phyloP scores from a whole-genome alignment of 225 moss, liverwort and hornwort species.

The Marchantia polymorpha region DNA sequence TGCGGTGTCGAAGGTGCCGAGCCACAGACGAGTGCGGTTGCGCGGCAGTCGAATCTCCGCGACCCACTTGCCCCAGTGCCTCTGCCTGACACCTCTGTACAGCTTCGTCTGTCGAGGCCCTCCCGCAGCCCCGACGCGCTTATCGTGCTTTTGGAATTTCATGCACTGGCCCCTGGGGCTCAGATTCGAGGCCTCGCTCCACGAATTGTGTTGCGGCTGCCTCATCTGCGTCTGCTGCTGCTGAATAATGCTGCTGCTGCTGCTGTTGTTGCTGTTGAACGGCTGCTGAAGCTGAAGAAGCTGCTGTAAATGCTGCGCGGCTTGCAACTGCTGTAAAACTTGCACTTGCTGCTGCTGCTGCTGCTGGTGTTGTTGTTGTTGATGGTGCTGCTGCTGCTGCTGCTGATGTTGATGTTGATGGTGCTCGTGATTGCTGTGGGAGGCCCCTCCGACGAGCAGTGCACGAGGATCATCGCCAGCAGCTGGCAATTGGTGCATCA shows the following conservation, averaged over 20 bases:
- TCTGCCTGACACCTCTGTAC: slow-evolving; percentile 76
- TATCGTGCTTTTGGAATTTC: slow-evolving; percentile 66
- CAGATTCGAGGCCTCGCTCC: slow-evolving; percentile 47
- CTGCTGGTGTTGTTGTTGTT: not conserved
- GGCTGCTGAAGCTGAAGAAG: slow-evolving; percentile 34
- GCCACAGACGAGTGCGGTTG: slow-evolving; percentile 80
- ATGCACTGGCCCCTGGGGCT: slow-evolving; percentile 50
- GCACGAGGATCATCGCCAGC: not conserved
- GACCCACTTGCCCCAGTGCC: slow-evolving; percentile 98
- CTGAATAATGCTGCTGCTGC: not conserved
- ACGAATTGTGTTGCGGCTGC: slow-evolving; percentile 24
- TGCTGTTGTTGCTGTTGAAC: not conserved
- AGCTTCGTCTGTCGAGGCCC: slow-evolving; percentile 63
- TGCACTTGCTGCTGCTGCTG: slow-evolving; percentile 23
- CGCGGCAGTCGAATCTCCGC: slow-evolving; percentile 81
- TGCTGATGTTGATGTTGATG: slow-evolving; percentile 5
- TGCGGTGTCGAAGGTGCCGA: slow-evolving; percentile 89
- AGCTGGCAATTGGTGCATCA: not conserved
- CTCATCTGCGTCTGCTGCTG: not conserved
- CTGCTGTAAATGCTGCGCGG: slow-evolving; percentile 31
- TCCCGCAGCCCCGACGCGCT: slow-evolving; percentile 41
- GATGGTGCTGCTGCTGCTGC: not conserved
- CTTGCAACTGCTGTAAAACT: slow-evolving; percentile 25
- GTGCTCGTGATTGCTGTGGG: not conserved
- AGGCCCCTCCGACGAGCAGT: not conserved